Conservation (phyloP, 345 rosid species). For the Rubroshorea leprosula region DNA sequence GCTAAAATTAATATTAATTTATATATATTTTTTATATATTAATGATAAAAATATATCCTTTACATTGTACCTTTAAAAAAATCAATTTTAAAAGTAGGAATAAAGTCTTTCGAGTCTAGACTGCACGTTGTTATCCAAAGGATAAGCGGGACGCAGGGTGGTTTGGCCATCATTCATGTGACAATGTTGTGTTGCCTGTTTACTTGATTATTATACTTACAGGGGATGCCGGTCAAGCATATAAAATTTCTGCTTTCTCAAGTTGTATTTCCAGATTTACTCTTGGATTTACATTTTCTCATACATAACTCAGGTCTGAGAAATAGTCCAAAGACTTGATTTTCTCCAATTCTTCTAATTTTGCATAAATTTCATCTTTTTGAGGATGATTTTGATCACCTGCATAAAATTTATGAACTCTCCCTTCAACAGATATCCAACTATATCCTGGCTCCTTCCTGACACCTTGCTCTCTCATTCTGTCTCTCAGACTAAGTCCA, state of each 20-base stretch:
- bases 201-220: too few species aligned
- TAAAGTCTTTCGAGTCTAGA: too few species aligned
- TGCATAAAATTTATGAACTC: constrained; percentile 31
- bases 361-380: constrained; percentile 29
- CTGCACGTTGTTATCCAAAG: too few species aligned
- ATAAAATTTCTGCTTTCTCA: neutral
- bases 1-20: too few species aligned
- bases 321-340: constrained; percentile 15
- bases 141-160: too few species aligned
- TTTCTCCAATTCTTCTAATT: constrained; percentile 26
- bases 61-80: too few species aligned
- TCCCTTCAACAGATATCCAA: constrained; percentile 38
- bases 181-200: too few species aligned
- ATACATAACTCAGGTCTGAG: constrained; percentile 3
- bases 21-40: too few species aligned
- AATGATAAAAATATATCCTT: too few species aligned
- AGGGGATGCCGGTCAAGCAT: too few species aligned
- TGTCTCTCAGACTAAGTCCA: constrained; percentile 30
- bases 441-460: constrained; percentile 61
- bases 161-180: too few species aligned
- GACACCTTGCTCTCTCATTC: constrained; percentile 34
- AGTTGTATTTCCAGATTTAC: neutral
- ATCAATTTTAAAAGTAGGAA: too few species aligned
- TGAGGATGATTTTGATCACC: constrained; percentile 35
- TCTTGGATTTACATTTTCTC: neutral